phyloP scores from a whole-genome alignment of 2,329 filamentous ascomycete species.

The Epicoccum sorghinum region DNA sequence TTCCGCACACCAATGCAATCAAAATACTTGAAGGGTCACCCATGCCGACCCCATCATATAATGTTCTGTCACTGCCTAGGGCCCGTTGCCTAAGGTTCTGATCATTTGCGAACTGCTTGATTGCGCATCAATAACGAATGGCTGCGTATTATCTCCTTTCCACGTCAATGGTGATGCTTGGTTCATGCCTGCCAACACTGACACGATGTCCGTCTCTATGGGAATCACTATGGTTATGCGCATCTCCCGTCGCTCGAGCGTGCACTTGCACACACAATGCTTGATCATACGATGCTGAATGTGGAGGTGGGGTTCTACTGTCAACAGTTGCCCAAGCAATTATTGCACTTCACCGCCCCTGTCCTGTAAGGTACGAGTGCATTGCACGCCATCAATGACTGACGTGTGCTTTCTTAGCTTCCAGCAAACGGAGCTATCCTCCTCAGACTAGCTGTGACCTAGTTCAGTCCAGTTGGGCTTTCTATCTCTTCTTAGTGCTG shows the following conservation, averaged over 20 bases:
- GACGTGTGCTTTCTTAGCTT: background rate
- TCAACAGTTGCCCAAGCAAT: conserved; percentile 2
- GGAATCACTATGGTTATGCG: conserved; percentile 16
- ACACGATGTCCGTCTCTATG: conserved; percentile 12
- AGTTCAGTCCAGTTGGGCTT: background rate
- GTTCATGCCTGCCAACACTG: conserved; percentile 13
- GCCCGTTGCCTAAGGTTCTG: conserved; percentile 4
- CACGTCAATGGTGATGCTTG: conserved; percentile 11
- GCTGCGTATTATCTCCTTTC: background rate
- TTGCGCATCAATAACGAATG: conserved; percentile 10
- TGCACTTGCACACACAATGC: background rate
- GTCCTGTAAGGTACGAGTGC: background rate
- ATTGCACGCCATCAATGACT: background rate
- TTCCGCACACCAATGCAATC: conserved; percentile 12
- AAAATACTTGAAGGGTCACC: conserved; percentile 16
- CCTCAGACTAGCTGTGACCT: background rate
- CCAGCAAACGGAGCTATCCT: background rate
- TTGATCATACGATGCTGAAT: background rate
- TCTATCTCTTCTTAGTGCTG: background rate
- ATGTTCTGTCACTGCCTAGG: conserved; percentile 4
- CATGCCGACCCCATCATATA: conserved; percentile 18
- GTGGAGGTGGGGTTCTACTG: conserved; percentile 2
- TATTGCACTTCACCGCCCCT: conserved; percentile 8
- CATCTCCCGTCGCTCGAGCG: conserved; percentile 14
- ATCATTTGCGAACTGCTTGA: conserved; percentile 17